phyloP scores from a whole-genome alignment of 768 basidiomycete genomes.

The Coprinopsis sp. region DNA sequence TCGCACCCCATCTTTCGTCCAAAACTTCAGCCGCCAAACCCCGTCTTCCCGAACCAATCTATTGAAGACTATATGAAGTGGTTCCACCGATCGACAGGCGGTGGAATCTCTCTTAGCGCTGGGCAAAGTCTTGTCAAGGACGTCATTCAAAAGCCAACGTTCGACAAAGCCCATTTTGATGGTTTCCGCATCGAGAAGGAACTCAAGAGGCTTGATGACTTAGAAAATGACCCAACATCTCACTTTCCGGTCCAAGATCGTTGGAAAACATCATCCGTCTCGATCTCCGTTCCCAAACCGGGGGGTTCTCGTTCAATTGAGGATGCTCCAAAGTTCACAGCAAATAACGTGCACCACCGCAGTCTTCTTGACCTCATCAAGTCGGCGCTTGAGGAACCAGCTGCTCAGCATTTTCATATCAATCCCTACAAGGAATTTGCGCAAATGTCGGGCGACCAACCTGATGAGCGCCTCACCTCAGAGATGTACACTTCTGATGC shows the following conservation, averaged over 20 bases:
- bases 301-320: conserved; percentile 13
- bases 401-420: conserved; percentile 13
- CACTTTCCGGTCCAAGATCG: conserved; percentile 25
- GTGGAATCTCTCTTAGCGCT: neutral
- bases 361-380: conserved; percentile 8
- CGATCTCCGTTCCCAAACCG: conserved; percentile 22
- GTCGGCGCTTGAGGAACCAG: conserved; percentile 10
- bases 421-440: conserved; percentile 14
- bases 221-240: conserved; percentile 21
- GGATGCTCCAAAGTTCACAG: conserved; percentile 15
- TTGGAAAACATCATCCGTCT: conserved; percentile 19
- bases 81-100: neutral
- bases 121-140: neutral
- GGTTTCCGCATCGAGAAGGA: neutral
- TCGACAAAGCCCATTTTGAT: neutral
- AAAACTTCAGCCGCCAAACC: neutral
- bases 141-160: neutral
- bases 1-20: neutral
- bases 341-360: conserved; percentile 13
- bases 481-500: conserved; percentile 18
- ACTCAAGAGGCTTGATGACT: neutral
- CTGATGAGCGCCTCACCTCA: conserved; percentile 10
- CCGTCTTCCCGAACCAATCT: neutral
- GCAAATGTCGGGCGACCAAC: neutral
- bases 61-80: neutral